These are phyloP conservation scores for Usnea hakonensis DNA, from an alignment of 495 filamentous ascomycete species.

Conservation along the genomic window DNA sequence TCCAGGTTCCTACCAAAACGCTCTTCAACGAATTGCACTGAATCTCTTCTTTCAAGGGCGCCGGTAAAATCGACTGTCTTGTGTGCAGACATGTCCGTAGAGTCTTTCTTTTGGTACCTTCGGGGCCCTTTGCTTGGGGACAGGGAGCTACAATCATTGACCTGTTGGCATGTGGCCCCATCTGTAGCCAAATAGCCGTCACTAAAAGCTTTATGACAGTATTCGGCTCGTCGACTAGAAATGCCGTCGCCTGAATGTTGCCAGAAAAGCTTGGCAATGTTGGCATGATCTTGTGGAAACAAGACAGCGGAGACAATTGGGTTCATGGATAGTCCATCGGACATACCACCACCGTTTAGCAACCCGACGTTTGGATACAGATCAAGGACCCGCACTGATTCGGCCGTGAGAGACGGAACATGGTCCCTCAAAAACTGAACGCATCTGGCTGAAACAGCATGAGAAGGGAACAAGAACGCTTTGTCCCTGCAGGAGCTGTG, in stretches of 20 bases:
- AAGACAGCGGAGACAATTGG: constrained; percentile 60
- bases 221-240: constrained; percentile 85
- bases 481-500: constrained; percentile 55
- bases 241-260: constrained; percentile 94
- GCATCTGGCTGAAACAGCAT: constrained; percentile 58
- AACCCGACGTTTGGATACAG: constrained; percentile 43
- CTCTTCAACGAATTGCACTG: constrained; percentile 80
- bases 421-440: constrained; percentile 59
- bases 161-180: not conserved
- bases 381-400: constrained; percentile 54
- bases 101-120: constrained; percentile 60
- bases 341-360: constrained; percentile 27
- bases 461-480: constrained; percentile 75
- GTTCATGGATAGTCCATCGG: constrained; percentile 7
- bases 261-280: constrained; percentile 84
- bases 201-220: constrained; percentile 65
- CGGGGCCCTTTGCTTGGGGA: constrained; percentile 49
- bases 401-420: constrained; percentile 37
- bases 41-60: constrained; percentile 51
- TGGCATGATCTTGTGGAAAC: constrained; percentile 55
- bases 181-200: constrained; percentile 51
- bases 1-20: constrained; percentile 89
- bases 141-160: not conserved
- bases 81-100: constrained; percentile 34
- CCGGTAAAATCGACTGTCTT: constrained; percentile 5